Evolutionary conservation across 2,329 filamentous ascomycete species (phyloP), one percentile per base, ranked within the genome.

Genomic region (Zalaria obscura): DNA sequence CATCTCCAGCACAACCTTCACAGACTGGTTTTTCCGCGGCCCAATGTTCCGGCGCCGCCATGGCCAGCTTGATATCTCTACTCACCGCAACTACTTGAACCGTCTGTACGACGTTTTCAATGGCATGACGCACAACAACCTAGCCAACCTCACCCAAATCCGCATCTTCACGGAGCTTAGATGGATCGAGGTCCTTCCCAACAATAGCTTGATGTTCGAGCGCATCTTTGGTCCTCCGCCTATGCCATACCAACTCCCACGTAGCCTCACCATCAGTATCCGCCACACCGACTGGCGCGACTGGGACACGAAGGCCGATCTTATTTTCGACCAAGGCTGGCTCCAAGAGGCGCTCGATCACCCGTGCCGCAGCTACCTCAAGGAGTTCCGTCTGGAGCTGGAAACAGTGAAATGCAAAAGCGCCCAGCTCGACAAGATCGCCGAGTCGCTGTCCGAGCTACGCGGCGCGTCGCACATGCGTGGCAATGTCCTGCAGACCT

Each of bases 1-100:
- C 2, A 48, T 59, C 35, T 38, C 47, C 32, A 52, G 56, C 42
- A 51, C 51, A 5, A 54, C 56, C 36, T 52, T 57, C 35, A 47
- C 47, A 7, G 55, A 58, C 47, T 59, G 55, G 46, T 52, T 51
- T n/a, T 33, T 41, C 27, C 42, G 41, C 4, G 46, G 46, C 5
- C 50, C 45, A 7, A 7, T 25, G 10, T 38, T 4, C 41, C 43
- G 4, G 43, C 41, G 25, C 45, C 47, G n/a, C 40, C 25, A 27
- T 4, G 38, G 36, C 9, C n/a, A 29, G 8, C 35, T 6, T 10
- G 27, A 8, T n/a, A 9, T 28, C 6, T 32, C 36, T 11, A 25
- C 31, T n/a, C 25, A 42, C 11, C 34, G 27, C 10, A 39, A 38
- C 32, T 32, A 27, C 27, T 31, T 39, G 25, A 33, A 42, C 28